Evolutionary conservation across 1,284 basidiomycete genomes (phyloP), one percentile per base, ranked within the genome.

Genomic region (Boletus sp.): DNA sequence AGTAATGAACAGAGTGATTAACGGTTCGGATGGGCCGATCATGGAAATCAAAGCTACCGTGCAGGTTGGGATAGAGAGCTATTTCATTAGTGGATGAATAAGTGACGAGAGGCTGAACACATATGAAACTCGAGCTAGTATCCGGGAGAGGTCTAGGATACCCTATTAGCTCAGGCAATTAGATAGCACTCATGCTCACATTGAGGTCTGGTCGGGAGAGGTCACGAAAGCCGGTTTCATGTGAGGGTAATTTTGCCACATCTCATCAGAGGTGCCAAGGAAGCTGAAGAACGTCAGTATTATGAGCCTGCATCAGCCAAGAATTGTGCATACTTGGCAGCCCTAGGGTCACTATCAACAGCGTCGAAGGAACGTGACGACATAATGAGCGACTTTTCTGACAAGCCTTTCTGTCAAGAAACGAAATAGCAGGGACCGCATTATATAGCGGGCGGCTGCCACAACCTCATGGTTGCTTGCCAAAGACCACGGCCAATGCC

Each of bases 181-280:
- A 8, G 7, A 30, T 29, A 8, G 16, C 2, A 20, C 16, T n/a
- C 9, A 13, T 35, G 46, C 55, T 51, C 4, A 62, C 57, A 4
- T 1, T 7, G 4, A 2, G 1, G 20, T 2, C n/a, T 44, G 46
- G 2, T 16, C 19, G 0, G 59, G 57, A 32, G 56, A 61, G n/a
- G 12, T 6, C 1, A 5, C 8, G 2, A 51, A 2, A 13, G 1
- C 7, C 1, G 14, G 8, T 17, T 16, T 1, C 9, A 5, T 1
- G 8, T 0, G 9, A 20, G 3, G 5, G 7, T 3, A 5, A 16
- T n/a, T 8, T 1, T 22, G n/a, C 35, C 5, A 19, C 16, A 8
- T 7, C 1, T 8, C 26, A 23, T 36, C 16, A 5, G 2, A 1
- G 20, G 14, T 16, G 25, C 5, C 8, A n/a, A 1, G 1, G 4